Base-by-base conservation (phyloP, 2,329 filamentous ascomycete genomes). In the Intubia oerlemansii region DNA sequence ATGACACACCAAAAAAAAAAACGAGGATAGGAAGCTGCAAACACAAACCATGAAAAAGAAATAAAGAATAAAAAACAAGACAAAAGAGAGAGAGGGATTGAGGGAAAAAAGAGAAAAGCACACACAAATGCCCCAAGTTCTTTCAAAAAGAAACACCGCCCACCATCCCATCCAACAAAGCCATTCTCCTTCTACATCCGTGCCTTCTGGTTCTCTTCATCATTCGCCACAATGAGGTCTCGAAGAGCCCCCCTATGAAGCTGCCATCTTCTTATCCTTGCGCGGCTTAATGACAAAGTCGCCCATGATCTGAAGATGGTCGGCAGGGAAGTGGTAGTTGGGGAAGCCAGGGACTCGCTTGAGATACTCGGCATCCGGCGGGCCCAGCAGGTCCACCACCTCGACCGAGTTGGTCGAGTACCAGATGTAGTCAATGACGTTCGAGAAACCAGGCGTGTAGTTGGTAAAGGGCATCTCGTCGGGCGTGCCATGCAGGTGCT, bases 371-470 rank as follows among this genome's bases (percentile, higher is more conserved):
- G 72, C 66, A 47, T 93, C 84, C 3, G 90, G 79, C 24, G 85
- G 77, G 17, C 84, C 84, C 4, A 93, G 69, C 30, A 93, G 52
- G 30, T 76, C 76, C 12, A 80, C 73, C 15, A 90, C 77, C 45
- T 88, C 78, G 25, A 93, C 59, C 14, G 76, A 71, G 49, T 88
- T 92, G 33, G 81, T 85, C 32, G 82, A 84, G 52, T 91, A 98
- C 82, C 84, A 95, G 43, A 98, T 81, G 51, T 95, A 93, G 48
- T 98, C 88, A 39, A 98, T 77, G 32, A 90, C 79, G 36, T 82
- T 84, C 29, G 69, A 67, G 53, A 93, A 98, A n/a, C 71, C 70
- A 1, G 88, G 84, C 10, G 82, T 90, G 52, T 95, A 98, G 52
- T 98, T 98, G 26, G 88, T 98, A 49, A 92, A 98, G 5, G 71